A percentile compares a stretch with the other conserved stretches of the same genome.
Conservation (phyloP, 2,329 filamentous ascomycete species). For the Fusarium tanahbumbuense region DNA sequence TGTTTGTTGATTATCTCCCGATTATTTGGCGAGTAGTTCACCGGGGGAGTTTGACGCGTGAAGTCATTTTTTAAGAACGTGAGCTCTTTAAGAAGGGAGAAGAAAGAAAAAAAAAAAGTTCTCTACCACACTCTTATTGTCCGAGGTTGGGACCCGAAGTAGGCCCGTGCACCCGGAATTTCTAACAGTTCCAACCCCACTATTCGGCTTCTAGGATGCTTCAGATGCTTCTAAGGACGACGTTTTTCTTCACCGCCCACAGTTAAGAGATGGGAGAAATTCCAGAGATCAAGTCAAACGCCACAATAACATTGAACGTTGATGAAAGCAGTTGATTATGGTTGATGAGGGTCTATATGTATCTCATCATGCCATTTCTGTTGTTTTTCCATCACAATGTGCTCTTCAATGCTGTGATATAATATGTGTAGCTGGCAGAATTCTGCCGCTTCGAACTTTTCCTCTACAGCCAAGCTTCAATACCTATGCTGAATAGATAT, state of each 20-base stretch:
- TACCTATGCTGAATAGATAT: neutral
- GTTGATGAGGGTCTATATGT: neutral
- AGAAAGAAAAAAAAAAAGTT: conserved; percentile 49
- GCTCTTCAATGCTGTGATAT: neutral
- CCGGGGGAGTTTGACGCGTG: conserved; percentile 41
- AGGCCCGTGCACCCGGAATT: conserved; percentile 44
- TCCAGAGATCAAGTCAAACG: conserved; percentile 39
- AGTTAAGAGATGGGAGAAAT: conserved; percentile 38
- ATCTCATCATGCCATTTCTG: neutral
- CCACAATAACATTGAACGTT: conserved; percentile 24
- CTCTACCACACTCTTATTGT: conserved; percentile 45
- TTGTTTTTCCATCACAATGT: neutral
- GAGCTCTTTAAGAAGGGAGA: conserved; percentile 42
- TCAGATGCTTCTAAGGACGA: conserved; percentile 25
- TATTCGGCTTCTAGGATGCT: conserved; percentile 27
- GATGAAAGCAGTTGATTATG: neutral
- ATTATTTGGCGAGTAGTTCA: conserved; percentile 44
- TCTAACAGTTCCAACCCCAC: conserved; percentile 37
- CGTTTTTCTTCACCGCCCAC: conserved; percentile 37
- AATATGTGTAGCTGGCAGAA: neutral
- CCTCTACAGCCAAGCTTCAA: neutral
- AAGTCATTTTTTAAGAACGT: conserved; percentile 44
- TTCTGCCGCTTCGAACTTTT: conserved; percentile 11
- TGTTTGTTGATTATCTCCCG: conserved; percentile 30
- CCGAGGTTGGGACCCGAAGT: conserved; percentile 26